Evolutionary conservation across 306 rosid genomes (phyloP).

Genomic region (Oxytropis ochrocephala): DNA sequence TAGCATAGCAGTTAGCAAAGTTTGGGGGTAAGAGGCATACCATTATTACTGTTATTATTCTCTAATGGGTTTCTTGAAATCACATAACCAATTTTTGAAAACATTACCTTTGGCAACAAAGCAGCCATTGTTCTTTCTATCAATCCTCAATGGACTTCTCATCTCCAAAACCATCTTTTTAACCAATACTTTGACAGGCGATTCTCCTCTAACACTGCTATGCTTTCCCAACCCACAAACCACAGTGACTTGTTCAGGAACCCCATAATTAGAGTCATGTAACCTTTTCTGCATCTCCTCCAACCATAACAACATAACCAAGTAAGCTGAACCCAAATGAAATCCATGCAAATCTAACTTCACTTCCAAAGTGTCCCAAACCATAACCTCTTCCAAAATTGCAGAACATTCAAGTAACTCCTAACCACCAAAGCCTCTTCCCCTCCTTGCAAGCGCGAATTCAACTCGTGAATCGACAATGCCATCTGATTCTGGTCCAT

Average conservation of each 20-base stretch:
- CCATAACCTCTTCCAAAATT: slow-evolving; percentile 56
- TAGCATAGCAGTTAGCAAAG: not conserved
- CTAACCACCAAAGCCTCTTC: slow-evolving; percentile 61
- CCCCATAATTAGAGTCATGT: slow-evolving; percentile 8
- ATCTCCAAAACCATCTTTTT: slow-evolving; percentile 55
- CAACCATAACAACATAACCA: slow-evolving; percentile 65
- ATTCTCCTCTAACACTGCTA: slow-evolving; percentile 64
- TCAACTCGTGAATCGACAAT: slow-evolving; percentile 42
- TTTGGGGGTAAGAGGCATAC: not conserved
- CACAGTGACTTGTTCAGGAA: slow-evolving; percentile 44
- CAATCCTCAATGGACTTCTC: slow-evolving; percentile 57
- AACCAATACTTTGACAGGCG: slow-evolving; percentile 54
- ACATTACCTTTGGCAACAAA: slow-evolving; percentile 68
- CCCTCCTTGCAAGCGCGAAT: slow-evolving; percentile 34
- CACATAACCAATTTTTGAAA: slow-evolving; percentile 53
- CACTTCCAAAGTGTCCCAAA: slow-evolving; percentile 55
- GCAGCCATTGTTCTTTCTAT: slow-evolving; percentile 68
- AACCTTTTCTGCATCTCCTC: slow-evolving; percentile 43
- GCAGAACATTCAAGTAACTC: slow-evolving; percentile 41
- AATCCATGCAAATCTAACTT: slow-evolving; percentile 82
- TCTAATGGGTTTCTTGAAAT: not conserved
- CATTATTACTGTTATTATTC: no score
- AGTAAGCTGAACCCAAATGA: slow-evolving; percentile 63
- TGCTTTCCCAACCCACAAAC: slow-evolving; percentile 79
- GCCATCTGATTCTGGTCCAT: slow-evolving; percentile 36